Conservation (phyloP, 371 early-diverging fungal genomes). For the Mortierella sp. region DNA sequence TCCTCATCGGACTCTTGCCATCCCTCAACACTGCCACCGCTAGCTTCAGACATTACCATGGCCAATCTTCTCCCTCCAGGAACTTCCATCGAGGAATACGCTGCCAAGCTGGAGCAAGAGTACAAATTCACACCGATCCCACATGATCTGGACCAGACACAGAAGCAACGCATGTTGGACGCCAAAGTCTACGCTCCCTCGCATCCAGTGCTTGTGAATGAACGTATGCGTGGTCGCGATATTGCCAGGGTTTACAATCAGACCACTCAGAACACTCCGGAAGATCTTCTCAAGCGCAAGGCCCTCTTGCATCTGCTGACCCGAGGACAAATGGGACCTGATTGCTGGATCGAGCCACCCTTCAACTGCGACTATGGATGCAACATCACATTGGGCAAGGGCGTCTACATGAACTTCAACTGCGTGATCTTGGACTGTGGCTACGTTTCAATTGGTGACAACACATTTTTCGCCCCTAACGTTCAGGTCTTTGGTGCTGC, state of each 20-base stretch:
- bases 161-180: constrained; percentile 56
- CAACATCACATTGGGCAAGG: constrained; percentile 76
- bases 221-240: constrained; percentile 58
- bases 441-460: constrained; percentile 72
- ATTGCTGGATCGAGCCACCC: constrained; percentile 67
- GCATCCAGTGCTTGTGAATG: constrained; percentile 65
- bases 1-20: neutral
- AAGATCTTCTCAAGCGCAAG: constrained; percentile 42
- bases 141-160: constrained; percentile 35
- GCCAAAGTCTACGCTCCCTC: constrained; percentile 73
- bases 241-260: constrained; percentile 59
- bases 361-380: constrained; percentile 78
- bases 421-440: constrained; percentile 76
- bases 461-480: constrained; percentile 78
- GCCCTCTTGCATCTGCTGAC: constrained; percentile 59
- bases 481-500: constrained; percentile 82
- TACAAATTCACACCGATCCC: constrained; percentile 22
- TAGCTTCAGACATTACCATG: too few species aligned
- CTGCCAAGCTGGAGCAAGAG: constrained; percentile 33
- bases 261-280: constrained; percentile 32
- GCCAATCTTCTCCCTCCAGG: too few species aligned
- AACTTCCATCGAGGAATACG: constrained; percentile 28
- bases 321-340: constrained; percentile 63
- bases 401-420: constrained; percentile 75
- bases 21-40: neutral